Percentiles rank a stretch among this genome's conserved stretches.
phyloP scores from a whole-genome alignment of 192 early-diverging fungal genomes.

The Entomortierella beljakovae region DNA sequence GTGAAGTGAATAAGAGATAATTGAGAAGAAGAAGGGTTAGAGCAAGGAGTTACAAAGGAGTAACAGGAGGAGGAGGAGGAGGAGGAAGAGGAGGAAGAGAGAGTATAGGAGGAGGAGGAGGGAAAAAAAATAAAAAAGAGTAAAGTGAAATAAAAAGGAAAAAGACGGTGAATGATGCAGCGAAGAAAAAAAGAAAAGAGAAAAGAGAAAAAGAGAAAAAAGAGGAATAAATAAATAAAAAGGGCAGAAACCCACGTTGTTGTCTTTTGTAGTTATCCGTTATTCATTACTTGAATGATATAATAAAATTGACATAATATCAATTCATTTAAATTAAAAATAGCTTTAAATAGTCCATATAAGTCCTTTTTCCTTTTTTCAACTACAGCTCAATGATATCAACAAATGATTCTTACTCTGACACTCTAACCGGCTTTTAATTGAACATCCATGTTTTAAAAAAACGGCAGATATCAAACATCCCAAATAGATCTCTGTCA shows the following conservation, averaged over 20 bases:
- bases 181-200: neutral
- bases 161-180: neutral
- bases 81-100: neutral
- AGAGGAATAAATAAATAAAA: conserved; percentile 1
- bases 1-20: neutral
- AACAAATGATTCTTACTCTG: too few relatives aligned
- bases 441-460: too few relatives aligned
- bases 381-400: too few relatives aligned
- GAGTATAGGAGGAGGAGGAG: neutral
- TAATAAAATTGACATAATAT: neutral
- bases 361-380: too few relatives aligned
- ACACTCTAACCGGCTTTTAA: too few relatives aligned
- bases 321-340: neutral
- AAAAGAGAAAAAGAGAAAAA: neutral
- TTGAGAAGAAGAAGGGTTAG: neutral
- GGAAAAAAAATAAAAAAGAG: conserved; percentile 18
- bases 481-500: neutral
- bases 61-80: neutral
- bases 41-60: neutral
- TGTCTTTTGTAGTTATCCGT: neutral
- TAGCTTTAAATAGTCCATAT: too few relatives aligned
- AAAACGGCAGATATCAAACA: too few relatives aligned
- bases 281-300: neutral
- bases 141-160: conserved; percentile 1
- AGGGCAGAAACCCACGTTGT: neutral